A percentile compares a stretch with the other conserved stretches of the same genome.
Conservation (phyloP, 345 rosid species). For the Eucalyptus sideroxylon region DNA sequence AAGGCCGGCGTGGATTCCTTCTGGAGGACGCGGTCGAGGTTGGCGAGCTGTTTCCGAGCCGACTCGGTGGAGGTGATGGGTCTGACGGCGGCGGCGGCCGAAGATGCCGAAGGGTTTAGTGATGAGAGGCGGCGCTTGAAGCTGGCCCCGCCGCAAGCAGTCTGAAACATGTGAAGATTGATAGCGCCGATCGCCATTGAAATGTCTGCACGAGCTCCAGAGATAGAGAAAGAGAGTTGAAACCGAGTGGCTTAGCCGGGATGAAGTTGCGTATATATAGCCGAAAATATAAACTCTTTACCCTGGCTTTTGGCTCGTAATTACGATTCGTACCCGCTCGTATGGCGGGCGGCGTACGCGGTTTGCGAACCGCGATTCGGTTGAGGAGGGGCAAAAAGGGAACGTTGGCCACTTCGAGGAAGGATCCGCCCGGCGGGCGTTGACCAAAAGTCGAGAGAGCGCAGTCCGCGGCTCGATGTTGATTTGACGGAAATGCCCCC, state of each 20-base stretch:
- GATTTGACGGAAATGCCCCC: neutral
- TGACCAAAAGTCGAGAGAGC: neutral
- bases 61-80: constrained; percentile 2
- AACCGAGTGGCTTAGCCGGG: neutral
- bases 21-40: constrained; percentile 53
- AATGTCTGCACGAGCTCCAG: neutral
- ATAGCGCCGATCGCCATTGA: neutral
- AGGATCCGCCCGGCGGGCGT: neutral
- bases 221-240: neutral
- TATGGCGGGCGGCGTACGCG: neutral
- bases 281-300: neutral
- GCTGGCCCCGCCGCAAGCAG: constrained; percentile 16
- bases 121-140: constrained; percentile 40
- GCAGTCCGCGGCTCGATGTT: too few relatives aligned
- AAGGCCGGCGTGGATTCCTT: neutral
- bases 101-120: constrained; percentile 17
- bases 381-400: neutral
- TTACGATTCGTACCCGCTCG: neutral
- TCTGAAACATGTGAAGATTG: constrained; percentile 20
- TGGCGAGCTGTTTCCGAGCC: constrained; percentile 34
- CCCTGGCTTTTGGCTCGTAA: neutral
- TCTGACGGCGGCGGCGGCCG: neutral
- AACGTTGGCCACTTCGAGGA: neutral
- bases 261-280: neutral
- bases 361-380: neutral